Evolutionary conservation across 129 eudicot genomes (phyloP).

Genomic region (Pittosporum tobira): DNA sequence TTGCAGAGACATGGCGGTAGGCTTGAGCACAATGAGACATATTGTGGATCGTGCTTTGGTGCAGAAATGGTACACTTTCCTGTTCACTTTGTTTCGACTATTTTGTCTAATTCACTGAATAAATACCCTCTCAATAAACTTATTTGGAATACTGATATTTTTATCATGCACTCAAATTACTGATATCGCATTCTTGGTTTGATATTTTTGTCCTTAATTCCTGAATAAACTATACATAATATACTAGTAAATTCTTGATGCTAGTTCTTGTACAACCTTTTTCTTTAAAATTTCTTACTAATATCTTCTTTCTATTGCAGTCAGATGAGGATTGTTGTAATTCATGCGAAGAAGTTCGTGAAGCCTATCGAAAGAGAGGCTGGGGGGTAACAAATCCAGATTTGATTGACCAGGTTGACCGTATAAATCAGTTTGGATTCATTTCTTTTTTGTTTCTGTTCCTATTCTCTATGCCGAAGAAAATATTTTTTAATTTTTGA

Average conservation of each 20-base stretch:
- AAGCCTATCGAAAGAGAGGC: conserved; percentile 90
- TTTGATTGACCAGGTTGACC: conserved; percentile 86
- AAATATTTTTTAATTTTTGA: not conserved
- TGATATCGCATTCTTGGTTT: not conserved
- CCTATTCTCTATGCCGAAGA: too few relatives aligned
- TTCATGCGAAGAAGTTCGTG: conserved; percentile 98
- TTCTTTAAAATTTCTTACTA: conserved; percentile 1
- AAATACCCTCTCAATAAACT: not conserved
- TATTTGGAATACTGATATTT: not conserved
- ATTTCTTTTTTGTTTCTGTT: conserved; percentile 3
- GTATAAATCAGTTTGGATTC: not conserved
- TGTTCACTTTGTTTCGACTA: not conserved
- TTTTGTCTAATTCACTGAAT: not conserved
- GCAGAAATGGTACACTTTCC: conserved; percentile 64
- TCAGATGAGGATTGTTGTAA: conserved; percentile 93
- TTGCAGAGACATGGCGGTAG: conserved; percentile 98
- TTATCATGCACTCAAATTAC: not conserved
- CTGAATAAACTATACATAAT: too few relatives aligned
- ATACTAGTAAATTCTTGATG: not conserved
- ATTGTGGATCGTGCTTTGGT: conserved; percentile 97
- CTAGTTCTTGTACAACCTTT: not conserved
- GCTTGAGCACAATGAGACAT: conserved; percentile 84
- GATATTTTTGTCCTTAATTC: too few relatives aligned
- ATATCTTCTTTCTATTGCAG: conserved; percentile 38
- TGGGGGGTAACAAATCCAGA: conserved; percentile 90